Evolutionary conservation across 1,139 yeast genomes (phyloP).

Genomic region (Kurtzmaniella quercitrusa): DNA sequence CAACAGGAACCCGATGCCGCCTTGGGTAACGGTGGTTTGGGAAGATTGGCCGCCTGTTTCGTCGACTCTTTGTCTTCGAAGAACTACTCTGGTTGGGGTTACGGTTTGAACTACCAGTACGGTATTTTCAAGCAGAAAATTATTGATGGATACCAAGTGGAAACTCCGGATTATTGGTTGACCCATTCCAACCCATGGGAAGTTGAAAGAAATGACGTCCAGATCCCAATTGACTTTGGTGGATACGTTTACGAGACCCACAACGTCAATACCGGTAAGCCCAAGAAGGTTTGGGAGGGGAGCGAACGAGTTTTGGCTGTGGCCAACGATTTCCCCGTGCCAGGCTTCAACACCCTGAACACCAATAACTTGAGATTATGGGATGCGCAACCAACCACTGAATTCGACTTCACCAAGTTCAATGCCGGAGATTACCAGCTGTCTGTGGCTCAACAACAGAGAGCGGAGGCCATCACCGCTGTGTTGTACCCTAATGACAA

Average conservation of each 20-base stretch:
- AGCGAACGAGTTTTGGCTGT: conserved; percentile 87
- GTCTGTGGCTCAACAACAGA: conserved; percentile 80
- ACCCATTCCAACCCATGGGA: conserved; percentile 91
- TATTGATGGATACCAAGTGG: conserved; percentile 90
- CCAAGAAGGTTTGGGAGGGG: conserved; percentile 72
- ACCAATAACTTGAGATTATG: conserved; percentile 89
- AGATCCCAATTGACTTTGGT: conserved; percentile 88
- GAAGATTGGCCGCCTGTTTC: conserved; percentile 92
- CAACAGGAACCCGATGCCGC: conserved; percentile 93
- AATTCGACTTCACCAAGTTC: conserved; percentile 88
- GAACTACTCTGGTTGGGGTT: conserved; percentile 95
- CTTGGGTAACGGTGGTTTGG: conserved; percentile 92
- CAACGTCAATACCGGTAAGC: conserved; percentile 47
- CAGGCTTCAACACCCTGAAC: conserved; percentile 80
- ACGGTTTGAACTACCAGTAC: conserved; percentile 88
- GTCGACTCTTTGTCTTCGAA: conserved; percentile 85
- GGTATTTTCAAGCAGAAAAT: conserved; percentile 92
- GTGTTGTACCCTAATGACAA: conserved; percentile 92
- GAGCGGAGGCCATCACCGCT: conserved; percentile 88
- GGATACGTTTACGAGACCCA: conserved; percentile 69
- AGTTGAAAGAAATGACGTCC: conserved; percentile 79
- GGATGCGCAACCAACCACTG: conserved; percentile 87
- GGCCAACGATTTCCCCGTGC: conserved; percentile 92
- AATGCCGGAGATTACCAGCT: conserved; percentile 88
- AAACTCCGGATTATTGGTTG: conserved; percentile 92